Conservation (phyloP, 306 rosid species). For the Clitoria ternatea region DNA sequence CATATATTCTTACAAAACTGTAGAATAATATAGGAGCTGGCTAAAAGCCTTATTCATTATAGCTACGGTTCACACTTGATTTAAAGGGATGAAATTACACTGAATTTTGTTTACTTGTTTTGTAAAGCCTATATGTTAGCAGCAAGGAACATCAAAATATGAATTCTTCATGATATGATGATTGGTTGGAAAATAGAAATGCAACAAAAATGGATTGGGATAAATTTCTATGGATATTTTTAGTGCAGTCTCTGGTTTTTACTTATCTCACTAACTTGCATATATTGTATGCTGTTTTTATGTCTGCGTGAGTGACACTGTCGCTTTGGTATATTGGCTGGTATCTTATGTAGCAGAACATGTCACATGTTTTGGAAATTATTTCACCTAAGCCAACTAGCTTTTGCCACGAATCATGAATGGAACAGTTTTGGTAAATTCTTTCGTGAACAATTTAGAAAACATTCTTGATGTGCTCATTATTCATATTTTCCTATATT, state of each 20-base stretch:
- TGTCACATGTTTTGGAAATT: neutral
- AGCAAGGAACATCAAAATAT: conserved; percentile 16
- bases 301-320: neutral
- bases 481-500: no score
- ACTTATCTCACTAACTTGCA: neutral
- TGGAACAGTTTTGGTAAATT: neutral
- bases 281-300: neutral
- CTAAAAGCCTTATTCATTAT: conserved; percentile 4
- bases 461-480: no score
- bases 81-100: conserved; percentile 25
- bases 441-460: no score
- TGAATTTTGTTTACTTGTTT: conserved; percentile 33
- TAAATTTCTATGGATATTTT: conserved; percentile 4
- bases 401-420: neutral
- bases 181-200: conserved; percentile 23
- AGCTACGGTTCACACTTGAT: conserved; percentile 25
- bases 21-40: conserved; percentile 23
- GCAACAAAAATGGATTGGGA: neutral
- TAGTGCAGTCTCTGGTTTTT: neutral
- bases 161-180: conserved; percentile 4
- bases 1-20: conserved; percentile 16
- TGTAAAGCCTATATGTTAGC: conserved; percentile 28
- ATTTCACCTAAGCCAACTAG: neutral
- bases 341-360: neutral
- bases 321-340: neutral